Base-by-base conservation (phyloP, 345 rosid genomes). In the Brassica juncea region DNA sequence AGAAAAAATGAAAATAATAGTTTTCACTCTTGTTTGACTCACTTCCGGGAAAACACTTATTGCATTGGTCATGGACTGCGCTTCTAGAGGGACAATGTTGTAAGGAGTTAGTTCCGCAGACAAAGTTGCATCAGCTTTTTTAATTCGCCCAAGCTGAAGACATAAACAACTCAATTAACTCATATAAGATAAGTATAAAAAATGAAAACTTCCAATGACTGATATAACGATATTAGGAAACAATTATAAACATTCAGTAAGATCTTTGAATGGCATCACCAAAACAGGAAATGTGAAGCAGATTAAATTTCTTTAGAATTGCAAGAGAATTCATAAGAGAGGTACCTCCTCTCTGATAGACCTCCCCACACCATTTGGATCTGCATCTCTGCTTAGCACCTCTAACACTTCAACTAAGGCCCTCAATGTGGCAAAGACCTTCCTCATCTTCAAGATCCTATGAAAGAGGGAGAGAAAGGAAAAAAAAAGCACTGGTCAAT, bases 21-120 rank as follows among this genome's bases (percentile, higher is more conserved):
- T 11, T 79, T 25, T 37, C 57, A n/a, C 55, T 52, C 52, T 66
- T 73, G 83, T 52, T 68, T 42, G 55, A 86, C 88, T 87, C 84
- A 93, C 99, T 84, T 95, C 99, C 5, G 98, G 99, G 64, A 95
- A 91, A 70, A 87, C 78, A 75, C 98, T 88, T 73, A 93, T 90
- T 58, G 86, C 98, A 87, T 93, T 95, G 63, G 97, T 90, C 76
- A 93, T 72, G 35, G 95, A 80, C 30, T 94, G 97, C 49, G 90
- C 93, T 77, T 95, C 99, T 70, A 95, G 71, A 30, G 99, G 99
- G 42, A 95, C 90, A 75, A 93, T 95, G 75, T 95, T 95, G 84
- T 93, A 95, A 4, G 99, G 88, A 31, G 79, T 84, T 57, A 95
- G 92, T 82, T 95, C 99, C 75, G 89, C 97, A 15, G 91, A 77